Base-by-base conservation (phyloP, 2,329 filamentous ascomycete genomes). In the Bipolaris zeicola region DNA sequence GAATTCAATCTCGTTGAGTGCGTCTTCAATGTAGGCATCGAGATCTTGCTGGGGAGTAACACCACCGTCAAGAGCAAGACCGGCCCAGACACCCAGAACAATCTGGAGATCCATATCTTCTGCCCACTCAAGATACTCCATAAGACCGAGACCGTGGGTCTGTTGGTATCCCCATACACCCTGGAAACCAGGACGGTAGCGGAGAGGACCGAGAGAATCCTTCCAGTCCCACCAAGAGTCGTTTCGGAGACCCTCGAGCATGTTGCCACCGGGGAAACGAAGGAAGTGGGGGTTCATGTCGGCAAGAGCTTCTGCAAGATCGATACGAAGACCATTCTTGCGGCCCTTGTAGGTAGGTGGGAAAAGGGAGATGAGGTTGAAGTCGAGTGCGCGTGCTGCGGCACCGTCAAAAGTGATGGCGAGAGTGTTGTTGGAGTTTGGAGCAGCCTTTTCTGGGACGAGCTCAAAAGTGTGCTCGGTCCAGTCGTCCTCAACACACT, bases 271-370 rank as follows among this genome's bases (percentile, higher is more conserved):
- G 1, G 81, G 81, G 59, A 83, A 82, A 2, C 81, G 77, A 7
- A 83, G 73, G 66, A 83, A 81, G 57, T 69, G 75, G 6, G 80
- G 74, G 43, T 76, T 76, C 57, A 80, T 68, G 41, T 73, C 77
- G 28, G 71, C 70, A 42, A 81, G 71, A 14, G 78, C 77, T 57
- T 84, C 75, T 45, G 80, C 81, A 42, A 84, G 72, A 53, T 84
- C 82, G 34, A 77, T 71, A 7, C 82, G 76, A 39, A 83, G 68
- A 16, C 82, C 82, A 63, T 85, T 84, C 50, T 77, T 76, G 16
- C 82, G 76, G 57, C 78, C 66, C 49, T 83, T 83, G 77, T 81
- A 85, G 0, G 82, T 85, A 4, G 82, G 81, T 1, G 81, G 81
- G 69, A 84, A 85, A 36, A 85, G 67, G 47, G 79, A 81, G 57